These are phyloP conservation scores for Teratosphaeriaceae sp. DNA, from an alignment of 2,329 filamentous ascomycete species.

Conservation along the genomic window DNA sequence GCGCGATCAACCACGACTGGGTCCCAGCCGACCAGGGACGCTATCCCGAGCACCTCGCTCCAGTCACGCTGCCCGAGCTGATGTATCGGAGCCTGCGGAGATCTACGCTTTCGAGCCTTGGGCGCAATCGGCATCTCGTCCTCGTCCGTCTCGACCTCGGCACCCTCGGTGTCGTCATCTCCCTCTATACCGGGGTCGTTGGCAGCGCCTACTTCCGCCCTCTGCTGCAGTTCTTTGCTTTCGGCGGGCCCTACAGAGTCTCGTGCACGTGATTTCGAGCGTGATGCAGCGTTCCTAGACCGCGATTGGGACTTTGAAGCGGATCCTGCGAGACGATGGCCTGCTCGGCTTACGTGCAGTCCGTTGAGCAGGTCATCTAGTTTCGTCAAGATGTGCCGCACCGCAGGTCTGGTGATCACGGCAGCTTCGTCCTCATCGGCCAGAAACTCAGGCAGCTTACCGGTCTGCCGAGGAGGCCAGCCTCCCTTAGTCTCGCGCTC, in stretches of 20 bases:
- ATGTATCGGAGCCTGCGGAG: constrained; percentile 1
- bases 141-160: neutral
- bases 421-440: constrained; percentile 65
- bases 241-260: constrained; percentile 2
- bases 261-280: constrained; percentile 3
- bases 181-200: neutral
- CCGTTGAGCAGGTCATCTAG: constrained; percentile 64
- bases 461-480: neutral
- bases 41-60: constrained; percentile 76
- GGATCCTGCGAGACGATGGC: constrained; percentile 14
- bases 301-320: constrained; percentile 11
- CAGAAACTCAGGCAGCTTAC: constrained; percentile 47
- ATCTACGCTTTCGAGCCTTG: neutral
- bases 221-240: constrained; percentile 2
- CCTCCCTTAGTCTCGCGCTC: constrained; percentile 21
- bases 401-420: constrained; percentile 58
- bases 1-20: constrained; percentile 59
- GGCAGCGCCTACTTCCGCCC: neutral
- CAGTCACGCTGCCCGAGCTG: constrained; percentile 60
- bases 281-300: constrained; percentile 2
- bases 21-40: constrained; percentile 66
- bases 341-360: constrained; percentile 52
- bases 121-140: neutral
- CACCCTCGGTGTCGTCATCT: neutral
- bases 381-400: constrained; percentile 62